Evolutionary conservation across 257 asterid genomes (phyloP).

Genomic region (Nicotiana tomentosiformis): DNA sequence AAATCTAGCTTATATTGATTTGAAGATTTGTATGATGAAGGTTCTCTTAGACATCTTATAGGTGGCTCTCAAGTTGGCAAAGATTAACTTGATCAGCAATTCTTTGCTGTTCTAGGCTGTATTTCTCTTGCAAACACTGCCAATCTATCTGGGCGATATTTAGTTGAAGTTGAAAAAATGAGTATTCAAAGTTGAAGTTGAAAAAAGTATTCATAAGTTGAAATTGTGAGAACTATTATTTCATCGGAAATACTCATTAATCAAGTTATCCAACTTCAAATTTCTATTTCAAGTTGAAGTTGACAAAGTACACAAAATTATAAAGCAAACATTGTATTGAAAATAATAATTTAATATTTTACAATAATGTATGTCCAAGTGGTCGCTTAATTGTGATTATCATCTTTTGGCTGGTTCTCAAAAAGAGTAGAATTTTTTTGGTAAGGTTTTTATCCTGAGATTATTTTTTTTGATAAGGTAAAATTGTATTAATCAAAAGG

Average conservation of each 20-base stretch:
- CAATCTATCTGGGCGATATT: neutral
- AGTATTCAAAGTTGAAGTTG: neutral
- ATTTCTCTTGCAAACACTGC: neutral
- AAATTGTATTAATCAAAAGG: no score
- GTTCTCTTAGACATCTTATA: neutral
- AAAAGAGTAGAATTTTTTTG: neutral
- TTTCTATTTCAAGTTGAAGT: neutral
- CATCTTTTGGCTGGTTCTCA: neutral
- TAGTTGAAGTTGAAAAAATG: neutral
- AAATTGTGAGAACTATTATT: neutral
- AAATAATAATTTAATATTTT: no score
- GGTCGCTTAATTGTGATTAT: neutral
- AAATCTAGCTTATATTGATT: neutral
- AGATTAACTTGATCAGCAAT: neutral
- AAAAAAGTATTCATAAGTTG: neutral
- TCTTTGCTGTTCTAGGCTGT: neutral
- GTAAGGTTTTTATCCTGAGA: neutral
- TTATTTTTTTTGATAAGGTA: no score
- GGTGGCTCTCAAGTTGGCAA: neutral
- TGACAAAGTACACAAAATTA: neutral
- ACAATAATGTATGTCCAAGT: no score
- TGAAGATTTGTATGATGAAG: neutral
- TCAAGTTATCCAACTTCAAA: neutral
- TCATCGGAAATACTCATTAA: neutral
- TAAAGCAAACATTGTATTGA: neutral